Evolutionary conservation across 2,329 filamentous ascomycete species (phyloP).

Genomic region (Trichoderma hamatum): DNA sequence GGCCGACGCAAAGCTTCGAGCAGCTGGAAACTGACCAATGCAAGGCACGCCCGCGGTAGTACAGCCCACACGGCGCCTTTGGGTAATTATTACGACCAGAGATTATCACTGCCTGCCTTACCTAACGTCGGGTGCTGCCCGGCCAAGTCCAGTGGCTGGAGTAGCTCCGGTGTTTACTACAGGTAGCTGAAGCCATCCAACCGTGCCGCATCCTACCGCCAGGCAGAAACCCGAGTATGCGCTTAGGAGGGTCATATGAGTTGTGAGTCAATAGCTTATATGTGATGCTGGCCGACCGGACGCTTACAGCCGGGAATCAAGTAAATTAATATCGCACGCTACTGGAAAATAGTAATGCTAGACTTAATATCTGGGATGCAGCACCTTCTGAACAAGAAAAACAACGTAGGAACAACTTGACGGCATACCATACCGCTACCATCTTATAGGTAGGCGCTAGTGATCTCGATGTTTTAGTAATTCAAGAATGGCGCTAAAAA

Average conservation of each 20-base stretch:
- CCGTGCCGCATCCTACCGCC: not conserved
- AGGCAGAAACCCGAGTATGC: not conserved
- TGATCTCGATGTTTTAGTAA: not conserved
- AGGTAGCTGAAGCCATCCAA: slow-evolving; percentile 5
- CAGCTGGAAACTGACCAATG: slow-evolving; percentile 7
- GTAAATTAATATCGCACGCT: not conserved
- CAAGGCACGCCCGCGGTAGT: not conserved
- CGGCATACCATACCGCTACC: not conserved
- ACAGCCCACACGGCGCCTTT: slow-evolving; percentile 18
- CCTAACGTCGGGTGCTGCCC: not conserved
- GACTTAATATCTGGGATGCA: not conserved
- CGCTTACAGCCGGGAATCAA: not conserved
- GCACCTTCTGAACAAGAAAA: not conserved
- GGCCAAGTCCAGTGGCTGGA: not conserved
- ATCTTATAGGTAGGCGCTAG: not conserved
- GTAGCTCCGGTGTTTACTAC: not conserved
- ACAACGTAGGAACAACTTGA: not conserved
- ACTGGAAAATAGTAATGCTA: not conserved
- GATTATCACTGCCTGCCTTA: not conserved
- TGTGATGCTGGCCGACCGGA: not conserved
- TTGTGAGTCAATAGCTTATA: not conserved
- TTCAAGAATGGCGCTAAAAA: slow-evolving; percentile 9
- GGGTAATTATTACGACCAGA: not conserved
- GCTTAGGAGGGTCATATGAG: not conserved
- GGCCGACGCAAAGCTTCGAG: not conserved